Percentiles rank a stretch among this genome's conserved stretches.
phyloP scores from a whole-genome alignment of 805 yeast genomes.

The Metschnikowia matae region DNA sequence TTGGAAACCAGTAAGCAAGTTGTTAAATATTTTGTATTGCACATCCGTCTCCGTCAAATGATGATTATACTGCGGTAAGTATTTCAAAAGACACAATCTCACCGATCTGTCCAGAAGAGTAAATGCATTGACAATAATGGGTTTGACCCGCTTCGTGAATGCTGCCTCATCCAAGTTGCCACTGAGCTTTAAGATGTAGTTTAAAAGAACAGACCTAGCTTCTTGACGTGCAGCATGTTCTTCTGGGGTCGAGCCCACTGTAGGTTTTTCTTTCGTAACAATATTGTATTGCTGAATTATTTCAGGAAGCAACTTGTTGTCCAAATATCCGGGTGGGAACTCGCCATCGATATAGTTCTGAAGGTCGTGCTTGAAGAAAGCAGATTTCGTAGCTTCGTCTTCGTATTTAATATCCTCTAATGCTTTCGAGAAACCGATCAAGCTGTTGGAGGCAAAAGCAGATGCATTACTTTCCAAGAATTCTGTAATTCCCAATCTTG shows the following conservation, averaged over 20 bases:
- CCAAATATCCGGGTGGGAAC: slow-evolving; percentile 52
- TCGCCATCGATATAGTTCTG: slow-evolving; percentile 21
- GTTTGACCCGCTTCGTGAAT: slow-evolving; percentile 47
- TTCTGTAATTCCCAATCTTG: slow-evolving; percentile 28
- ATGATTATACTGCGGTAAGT: slow-evolving; percentile 52
- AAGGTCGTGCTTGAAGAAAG: slow-evolving; percentile 32
- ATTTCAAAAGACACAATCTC: slow-evolving; percentile 63
- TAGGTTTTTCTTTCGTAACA: slow-evolving; percentile 25
- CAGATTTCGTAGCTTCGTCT: slow-evolving; percentile 50
- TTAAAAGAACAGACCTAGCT: slow-evolving; percentile 34
- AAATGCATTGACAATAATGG: slow-evolving; percentile 61
- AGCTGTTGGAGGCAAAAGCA: slow-evolving; percentile 35
- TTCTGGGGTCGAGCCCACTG: slow-evolving; percentile 25
- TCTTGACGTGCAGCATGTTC: slow-evolving; percentile 35
- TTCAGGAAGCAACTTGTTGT: slow-evolving; percentile 67
- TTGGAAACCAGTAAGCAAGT: slow-evolving; percentile 73
- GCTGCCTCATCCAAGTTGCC: slow-evolving; percentile 24
- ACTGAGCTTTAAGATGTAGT: slow-evolving; percentile 38
- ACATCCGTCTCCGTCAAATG: slow-evolving; percentile 56
- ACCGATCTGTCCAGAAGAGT: slow-evolving; percentile 70
- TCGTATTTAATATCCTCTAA: slow-evolving; percentile 55
- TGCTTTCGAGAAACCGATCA: slow-evolving; percentile 50
- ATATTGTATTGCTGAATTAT: slow-evolving; percentile 40
- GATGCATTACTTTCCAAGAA: slow-evolving; percentile 24
- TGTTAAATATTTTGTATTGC: slow-evolving; percentile 63